Evolutionary conservation across 192 early-diverging fungal genomes (phyloP).

Genomic region (Lobosporangium transversale): DNA sequence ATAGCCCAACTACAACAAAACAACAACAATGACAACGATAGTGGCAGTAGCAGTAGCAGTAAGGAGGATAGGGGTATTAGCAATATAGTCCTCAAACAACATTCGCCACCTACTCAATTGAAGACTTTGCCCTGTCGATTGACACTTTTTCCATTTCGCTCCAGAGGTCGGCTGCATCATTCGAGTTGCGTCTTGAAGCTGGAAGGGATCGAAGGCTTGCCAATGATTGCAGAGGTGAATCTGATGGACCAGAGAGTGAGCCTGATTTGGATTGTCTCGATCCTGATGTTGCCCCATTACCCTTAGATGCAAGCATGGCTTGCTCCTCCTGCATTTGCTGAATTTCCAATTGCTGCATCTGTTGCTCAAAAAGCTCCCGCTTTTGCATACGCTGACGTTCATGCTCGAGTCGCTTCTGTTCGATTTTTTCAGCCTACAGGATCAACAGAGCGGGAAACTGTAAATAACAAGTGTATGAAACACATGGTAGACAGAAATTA

Average conservation of each 20-base stretch:
- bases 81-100: no score
- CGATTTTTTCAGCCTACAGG: slow-evolving; percentile 51
- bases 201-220: slow-evolving; percentile 67
- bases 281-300: slow-evolving; percentile 38
- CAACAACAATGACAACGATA: no score
- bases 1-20: slow-evolving; percentile 4
- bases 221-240: slow-evolving; percentile 3
- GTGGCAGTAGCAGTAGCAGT: slow-evolving; percentile 10
- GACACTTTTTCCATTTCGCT: slow-evolving; percentile 55
- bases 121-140: slow-evolving; percentile 51
- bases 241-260: slow-evolving; percentile 28
- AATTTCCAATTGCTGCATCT: slow-evolving; percentile 60
- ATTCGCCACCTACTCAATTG: slow-evolving; percentile 30
- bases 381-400: slow-evolving; percentile 56
- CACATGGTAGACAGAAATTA: no score
- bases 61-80: no score
- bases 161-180: slow-evolving; percentile 59
- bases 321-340: slow-evolving; percentile 59
- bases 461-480: no score
- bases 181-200: slow-evolving; percentile 77
- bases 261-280: slow-evolving; percentile 31
- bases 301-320: slow-evolving; percentile 51
- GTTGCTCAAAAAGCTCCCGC: slow-evolving; percentile 56
- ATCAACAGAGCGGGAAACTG: no score
- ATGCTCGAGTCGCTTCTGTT: slow-evolving; percentile 58